phyloP scores from a whole-genome alignment of 2,329 filamentous ascomycete species.

The Blastomyces emzantsi region DNA sequence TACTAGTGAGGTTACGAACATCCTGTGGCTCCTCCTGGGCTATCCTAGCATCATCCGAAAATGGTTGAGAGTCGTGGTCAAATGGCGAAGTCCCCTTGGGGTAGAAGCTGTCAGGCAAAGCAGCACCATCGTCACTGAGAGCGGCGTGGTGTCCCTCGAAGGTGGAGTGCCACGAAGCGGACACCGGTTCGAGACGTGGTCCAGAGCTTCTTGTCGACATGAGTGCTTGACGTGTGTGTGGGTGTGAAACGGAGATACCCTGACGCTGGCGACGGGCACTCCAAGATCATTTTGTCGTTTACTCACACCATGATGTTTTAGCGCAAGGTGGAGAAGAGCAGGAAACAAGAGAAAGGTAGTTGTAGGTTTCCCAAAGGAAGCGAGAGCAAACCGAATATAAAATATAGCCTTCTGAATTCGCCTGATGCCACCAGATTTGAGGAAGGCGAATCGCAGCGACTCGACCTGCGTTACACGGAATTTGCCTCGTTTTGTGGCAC shows the following conservation, averaged over 20 bases:
- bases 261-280: background rate
- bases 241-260: too few species aligned
- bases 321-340: background rate
- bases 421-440: background rate
- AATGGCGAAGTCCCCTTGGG: background rate
- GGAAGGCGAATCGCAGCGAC: background rate
- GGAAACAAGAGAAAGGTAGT: background rate
- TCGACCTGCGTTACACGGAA: background rate
- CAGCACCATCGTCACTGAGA: background rate
- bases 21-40: background rate
- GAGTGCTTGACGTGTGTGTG: background rate
- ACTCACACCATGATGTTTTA: background rate
- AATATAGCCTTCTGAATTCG: background rate
- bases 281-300: background rate
- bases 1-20: background rate
- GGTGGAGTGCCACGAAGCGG: background rate
- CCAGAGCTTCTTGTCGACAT: background rate
- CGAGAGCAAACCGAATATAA: background rate
- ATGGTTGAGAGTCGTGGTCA: background rate
- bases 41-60: background rate
- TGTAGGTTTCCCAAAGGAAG: background rate
- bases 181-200: background rate
- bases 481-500: background rate
- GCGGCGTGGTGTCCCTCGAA: background rate
- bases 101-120: background rate